Base-by-base conservation (phyloP, 257 asterid genomes). In the Lithospermum erythrorhizon region DNA sequence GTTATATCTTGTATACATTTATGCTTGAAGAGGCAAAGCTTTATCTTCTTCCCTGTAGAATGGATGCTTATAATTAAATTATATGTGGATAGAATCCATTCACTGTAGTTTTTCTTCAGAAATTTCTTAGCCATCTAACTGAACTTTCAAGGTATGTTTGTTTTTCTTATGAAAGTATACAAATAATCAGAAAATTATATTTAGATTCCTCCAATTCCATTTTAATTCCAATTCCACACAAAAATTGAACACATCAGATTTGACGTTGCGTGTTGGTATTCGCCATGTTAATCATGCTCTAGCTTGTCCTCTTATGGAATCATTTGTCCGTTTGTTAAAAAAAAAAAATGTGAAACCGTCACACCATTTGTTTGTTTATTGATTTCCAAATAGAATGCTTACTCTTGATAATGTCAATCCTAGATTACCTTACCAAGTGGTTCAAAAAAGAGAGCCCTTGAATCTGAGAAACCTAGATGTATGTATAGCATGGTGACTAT, bases 371-470 rank as follows among this genome's bases (percentile, higher is more conserved):
- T 41, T 53, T 62, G 73, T 72, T 80, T 74, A 75, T 73, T 77
- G 69, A 64, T 64, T 67, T 75, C 73, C 75, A 68, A 35, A 9
- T 27, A 27, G 32, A 27, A 27, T 35, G 47, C 47, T 35, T 35
- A 9, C 47, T 35, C 11, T 35, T 35, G 47, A 2, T 35, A 35
- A 35, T 41, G 3, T 23, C 67, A 58, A 24, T 37, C 70, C 78
- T 88, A 75, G 87, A 69, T 80, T 76, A 78, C 85, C 73, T 75
- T 90, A 68, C 93, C 84, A 61, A 77, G 76, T 78, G 82, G 83
- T 64, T 76, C 62, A 3, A 41, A 41, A 11, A 41, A 41, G 49
- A 41, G 49, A 41, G 14, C 49, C 14, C 49, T 41, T 14, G 49
- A 41, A 14, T 41, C 16, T 41, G 49, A 41, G 49, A 41, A 37